Conservation (phyloP, 805 yeast species). For the Wickerhamiella domercqiae region DNA sequence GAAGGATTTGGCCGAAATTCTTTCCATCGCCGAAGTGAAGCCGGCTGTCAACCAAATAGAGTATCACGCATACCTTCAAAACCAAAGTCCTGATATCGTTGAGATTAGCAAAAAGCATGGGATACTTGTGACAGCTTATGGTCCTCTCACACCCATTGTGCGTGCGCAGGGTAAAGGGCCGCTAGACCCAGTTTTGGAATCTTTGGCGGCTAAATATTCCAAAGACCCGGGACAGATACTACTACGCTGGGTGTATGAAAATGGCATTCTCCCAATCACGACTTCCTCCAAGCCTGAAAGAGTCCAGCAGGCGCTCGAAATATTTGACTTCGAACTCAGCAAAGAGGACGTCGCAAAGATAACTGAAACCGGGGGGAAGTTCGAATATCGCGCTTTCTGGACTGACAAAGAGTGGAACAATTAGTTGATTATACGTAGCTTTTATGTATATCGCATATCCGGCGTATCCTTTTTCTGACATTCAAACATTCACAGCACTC, state of each 20-base stretch:
- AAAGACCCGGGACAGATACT: constrained; percentile 33
- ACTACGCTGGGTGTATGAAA: constrained; percentile 36
- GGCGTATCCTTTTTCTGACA: too few relatives aligned
- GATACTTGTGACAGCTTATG: constrained; percentile 56
- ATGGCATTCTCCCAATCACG: constrained; percentile 51
- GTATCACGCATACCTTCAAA: constrained; percentile 71
- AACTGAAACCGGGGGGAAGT: constrained; percentile 3
- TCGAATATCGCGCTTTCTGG: constrained; percentile 1
- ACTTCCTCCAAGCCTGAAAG: constrained; percentile 40
- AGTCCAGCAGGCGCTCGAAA: constrained; percentile 37
- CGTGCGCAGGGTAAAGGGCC: constrained; percentile 40
- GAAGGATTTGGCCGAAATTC: constrained; percentile 40
- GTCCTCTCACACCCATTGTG: constrained; percentile 58
- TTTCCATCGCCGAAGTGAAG: constrained; percentile 20
- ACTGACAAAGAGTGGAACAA: too few relatives aligned
- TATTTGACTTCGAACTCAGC: constrained; percentile 32
- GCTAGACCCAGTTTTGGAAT: constrained; percentile 22
- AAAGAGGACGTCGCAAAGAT: constrained; percentile 23
- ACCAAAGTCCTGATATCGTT: constrained; percentile 47
- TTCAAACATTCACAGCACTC: too few relatives aligned
- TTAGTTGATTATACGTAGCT: too few relatives aligned
- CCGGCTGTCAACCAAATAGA: constrained; percentile 77
- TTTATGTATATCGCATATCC: too few relatives aligned
- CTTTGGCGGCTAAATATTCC: constrained; percentile 27
- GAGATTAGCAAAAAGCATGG: constrained; percentile 41